Base-by-base conservation (phyloP, 2,329 filamentous ascomycete genomes). In the Fonsecaea monophora region DNA sequence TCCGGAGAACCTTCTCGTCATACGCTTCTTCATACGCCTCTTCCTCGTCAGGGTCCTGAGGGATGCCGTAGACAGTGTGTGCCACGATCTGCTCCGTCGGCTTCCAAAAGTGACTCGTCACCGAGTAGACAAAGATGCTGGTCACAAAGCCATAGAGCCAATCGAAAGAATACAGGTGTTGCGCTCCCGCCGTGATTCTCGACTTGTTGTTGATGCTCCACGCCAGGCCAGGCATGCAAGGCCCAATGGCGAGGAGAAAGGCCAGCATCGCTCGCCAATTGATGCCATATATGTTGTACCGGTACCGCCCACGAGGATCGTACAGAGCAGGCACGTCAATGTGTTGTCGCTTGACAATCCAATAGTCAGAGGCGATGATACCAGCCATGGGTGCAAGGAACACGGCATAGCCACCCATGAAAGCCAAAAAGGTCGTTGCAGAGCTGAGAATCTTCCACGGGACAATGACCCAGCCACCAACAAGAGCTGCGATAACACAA, bases 81-180 rank as follows among this genome's bases (percentile, higher is more conserved):
- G 54, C 32, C 21, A 72, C 64, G 7, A 72, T 42, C 25, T 65
- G 56, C 7, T 67, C 48, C 42, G 56, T 64, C 2, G 67, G 56
- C 15, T 64, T 68, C 62, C 66, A 72, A 34, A 71, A 53, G 35
- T 63, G 59, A 53, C 68, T 72, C 21, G 60, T 66, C 3, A 45
- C 32, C 9, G 84, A 77, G 76, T 90, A 90, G 0, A 89, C 80
- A 2, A 86, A 58, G 21, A 84, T 83, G 7, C 85, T 86, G 0
- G 76, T 79, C 9, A 83, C 78, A 69, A 90, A 89, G 0, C 88
- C 88, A 57, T 89, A 81, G 18, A 90, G 74, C 85, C 88, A 90
- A n/a, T 88, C 87, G 73, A 90, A 88, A 32, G 84, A 82, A 73
- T 89, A 90, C 4, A 89, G 78, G 69, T 85, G 83, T 50, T 79